Percentiles rank a stretch among this genome's conserved stretches.
Conservation (phyloP, 106 monocot species). For the Dendrobium chrysotoxum region DNA sequence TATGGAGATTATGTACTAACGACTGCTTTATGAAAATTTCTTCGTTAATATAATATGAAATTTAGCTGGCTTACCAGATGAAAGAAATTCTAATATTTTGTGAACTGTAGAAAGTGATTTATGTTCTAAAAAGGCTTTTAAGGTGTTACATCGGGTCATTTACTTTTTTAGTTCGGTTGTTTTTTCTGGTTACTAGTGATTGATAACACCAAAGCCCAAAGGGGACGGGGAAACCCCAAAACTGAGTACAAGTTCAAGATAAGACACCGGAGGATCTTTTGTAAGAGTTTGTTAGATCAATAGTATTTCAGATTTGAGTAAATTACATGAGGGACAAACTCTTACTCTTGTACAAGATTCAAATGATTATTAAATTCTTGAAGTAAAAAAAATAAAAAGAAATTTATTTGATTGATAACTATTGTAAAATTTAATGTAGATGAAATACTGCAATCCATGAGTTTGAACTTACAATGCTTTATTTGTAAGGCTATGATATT, state of each 20-base stretch:
- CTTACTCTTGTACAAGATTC: too few relatives aligned
- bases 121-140: neutral
- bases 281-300: neutral
- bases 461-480: constrained; percentile 1
- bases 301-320: neutral
- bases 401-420: too few relatives aligned
- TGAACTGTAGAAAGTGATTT: neutral
- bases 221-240: neutral
- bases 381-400: too few relatives aligned
- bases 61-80: neutral
- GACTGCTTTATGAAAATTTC: neutral
- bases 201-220: neutral
- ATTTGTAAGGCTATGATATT: neutral
- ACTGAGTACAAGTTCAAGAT: neutral
- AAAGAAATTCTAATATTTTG: neutral
- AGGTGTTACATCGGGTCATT: neutral
- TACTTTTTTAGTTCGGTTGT: neutral
- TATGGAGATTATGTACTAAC: neutral
- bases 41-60: neutral
- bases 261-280: neutral
- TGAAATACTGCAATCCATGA: neutral
- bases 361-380: too few relatives aligned
- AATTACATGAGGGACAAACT: neutral
- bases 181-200: neutral
- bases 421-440: neutral